A percentile compares a stretch with the other conserved stretches of the same genome.
Evolutionary conservation across 148 eudicot genomes (phyloP).

Genomic region (Vaccinium corymbosum): DNA sequence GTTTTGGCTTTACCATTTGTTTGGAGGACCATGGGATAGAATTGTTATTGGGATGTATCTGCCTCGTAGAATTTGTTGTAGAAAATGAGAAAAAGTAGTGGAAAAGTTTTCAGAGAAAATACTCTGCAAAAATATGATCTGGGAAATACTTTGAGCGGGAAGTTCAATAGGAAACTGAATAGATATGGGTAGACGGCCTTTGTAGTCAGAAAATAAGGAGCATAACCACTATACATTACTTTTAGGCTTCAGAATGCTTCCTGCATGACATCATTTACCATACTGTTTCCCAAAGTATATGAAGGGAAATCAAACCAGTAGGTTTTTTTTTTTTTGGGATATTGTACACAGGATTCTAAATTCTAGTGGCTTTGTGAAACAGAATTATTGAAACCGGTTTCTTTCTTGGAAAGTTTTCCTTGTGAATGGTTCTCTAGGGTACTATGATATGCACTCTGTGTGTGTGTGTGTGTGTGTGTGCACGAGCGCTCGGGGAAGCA

Average conservation of each 20-base stretch:
- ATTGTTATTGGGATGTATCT: neutral
- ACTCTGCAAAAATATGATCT: neutral
- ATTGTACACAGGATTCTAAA: neutral
- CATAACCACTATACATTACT: neutral
- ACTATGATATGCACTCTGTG: neutral
- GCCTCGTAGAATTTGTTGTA: neutral
- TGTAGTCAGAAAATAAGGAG: constrained; percentile 2
- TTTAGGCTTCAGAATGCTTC: neutral
- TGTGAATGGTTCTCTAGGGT: neutral
- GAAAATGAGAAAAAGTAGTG: neutral
- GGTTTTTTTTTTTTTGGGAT: neutral
- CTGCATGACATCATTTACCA: neutral
- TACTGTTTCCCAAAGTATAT: neutral
- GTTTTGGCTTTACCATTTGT: neutral
- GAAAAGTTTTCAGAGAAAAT: neutral
- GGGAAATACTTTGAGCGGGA: neutral
- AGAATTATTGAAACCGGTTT: neutral
- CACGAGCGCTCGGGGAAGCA: neutral
- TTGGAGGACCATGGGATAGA: neutral
- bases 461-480: too few relatives aligned
- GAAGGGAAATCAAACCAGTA: neutral
- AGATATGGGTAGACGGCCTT: neutral
- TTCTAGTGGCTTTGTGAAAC: neutral
- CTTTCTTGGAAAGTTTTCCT: neutral
- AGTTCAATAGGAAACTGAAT: neutral